Conservation (phyloP, 768 basidiomycete species). For the Pulveroboletus sp. region DNA sequence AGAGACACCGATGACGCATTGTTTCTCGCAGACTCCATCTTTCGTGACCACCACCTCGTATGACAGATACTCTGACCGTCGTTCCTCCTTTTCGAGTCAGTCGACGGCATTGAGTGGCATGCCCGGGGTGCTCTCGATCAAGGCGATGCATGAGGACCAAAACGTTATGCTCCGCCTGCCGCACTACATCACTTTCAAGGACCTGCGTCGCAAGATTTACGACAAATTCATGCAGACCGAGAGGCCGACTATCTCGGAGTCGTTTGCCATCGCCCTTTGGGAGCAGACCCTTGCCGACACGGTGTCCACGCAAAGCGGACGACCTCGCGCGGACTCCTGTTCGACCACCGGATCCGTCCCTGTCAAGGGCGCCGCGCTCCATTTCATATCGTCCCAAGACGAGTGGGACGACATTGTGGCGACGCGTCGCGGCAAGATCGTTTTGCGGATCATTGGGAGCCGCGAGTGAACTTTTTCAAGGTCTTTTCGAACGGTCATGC, state of each 20-base stretch:
- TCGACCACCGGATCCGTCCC: slow-evolving; percentile 31
- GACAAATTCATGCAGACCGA: slow-evolving; percentile 67
- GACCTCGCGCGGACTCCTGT: slow-evolving; percentile 33
- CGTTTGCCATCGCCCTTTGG: slow-evolving; percentile 55
- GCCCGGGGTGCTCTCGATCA: slow-evolving; percentile 45
- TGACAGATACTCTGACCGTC: slow-evolving; percentile 15
- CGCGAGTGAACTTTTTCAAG: slow-evolving; percentile 9
- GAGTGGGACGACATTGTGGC: slow-evolving; percentile 56
- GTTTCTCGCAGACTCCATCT: slow-evolving; percentile 8
- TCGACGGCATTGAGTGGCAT: slow-evolving; percentile 31
- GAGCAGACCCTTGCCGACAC: slow-evolving; percentile 32
- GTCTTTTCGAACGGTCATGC: not conserved
- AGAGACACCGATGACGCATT: slow-evolving; percentile 19
- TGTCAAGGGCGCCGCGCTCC: slow-evolving; percentile 28
- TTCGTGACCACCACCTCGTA: slow-evolving; percentile 5
- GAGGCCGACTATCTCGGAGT: slow-evolving; percentile 46
- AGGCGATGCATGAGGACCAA: slow-evolving; percentile 57
- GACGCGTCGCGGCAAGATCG: slow-evolving; percentile 47
- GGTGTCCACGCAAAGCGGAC: slow-evolving; percentile 1
- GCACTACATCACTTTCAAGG: slow-evolving; percentile 43
- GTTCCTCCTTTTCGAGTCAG: slow-evolving; percentile 35
- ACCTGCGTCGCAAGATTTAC: slow-evolving; percentile 54
- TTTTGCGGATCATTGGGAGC: slow-evolving; percentile 47
- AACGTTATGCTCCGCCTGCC: slow-evolving; percentile 61
- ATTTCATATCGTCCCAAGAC: slow-evolving; percentile 49